Evolutionary conservation across 345 rosid genomes (phyloP).

Genomic region (Populus nigra): DNA sequence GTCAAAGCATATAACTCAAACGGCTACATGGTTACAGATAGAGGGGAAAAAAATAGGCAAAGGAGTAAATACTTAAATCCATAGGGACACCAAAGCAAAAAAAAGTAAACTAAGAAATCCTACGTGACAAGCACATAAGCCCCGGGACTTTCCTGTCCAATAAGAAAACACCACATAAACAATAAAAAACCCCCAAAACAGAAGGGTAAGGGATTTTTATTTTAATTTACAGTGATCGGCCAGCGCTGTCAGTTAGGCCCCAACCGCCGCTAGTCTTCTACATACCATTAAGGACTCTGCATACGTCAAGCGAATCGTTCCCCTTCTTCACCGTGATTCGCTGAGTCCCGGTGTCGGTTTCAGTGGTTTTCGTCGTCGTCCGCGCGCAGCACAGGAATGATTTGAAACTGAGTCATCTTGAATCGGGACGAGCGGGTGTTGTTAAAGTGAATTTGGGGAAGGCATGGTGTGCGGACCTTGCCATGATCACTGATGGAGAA

Average conservation of each 20-base stretch:
- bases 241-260: conserved; percentile 86
- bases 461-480: conserved; percentile 32
- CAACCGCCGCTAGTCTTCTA: conserved; percentile 95
- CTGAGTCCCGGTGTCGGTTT: conserved; percentile 30
- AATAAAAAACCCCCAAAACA: neutral
- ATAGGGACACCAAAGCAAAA: neutral
- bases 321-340: conserved; percentile 61
- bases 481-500: conserved; percentile 8
- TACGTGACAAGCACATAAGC: neutral
- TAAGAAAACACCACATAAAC: conserved; percentile 15
- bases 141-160: neutral
- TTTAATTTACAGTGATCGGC: conserved; percentile 74
- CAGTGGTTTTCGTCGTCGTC: conserved; percentile 27
- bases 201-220: neutral
- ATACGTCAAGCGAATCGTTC: conserved; percentile 75
- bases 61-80: neutral
- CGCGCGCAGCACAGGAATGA: conserved; percentile 47
- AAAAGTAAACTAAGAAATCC: neutral
- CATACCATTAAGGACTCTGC: conserved; percentile 86
- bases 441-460: conserved; percentile 27
- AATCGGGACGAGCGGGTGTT: conserved; percentile 15
- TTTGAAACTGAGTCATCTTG: conserved; percentile 21
- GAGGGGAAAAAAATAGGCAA: neutral
- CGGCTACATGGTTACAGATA: neutral
- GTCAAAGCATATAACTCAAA: neutral